These are phyloP conservation scores for Nadsonia commutata DNA, from an alignment of 1,139 yeast species.

Conservation along the genomic window DNA sequence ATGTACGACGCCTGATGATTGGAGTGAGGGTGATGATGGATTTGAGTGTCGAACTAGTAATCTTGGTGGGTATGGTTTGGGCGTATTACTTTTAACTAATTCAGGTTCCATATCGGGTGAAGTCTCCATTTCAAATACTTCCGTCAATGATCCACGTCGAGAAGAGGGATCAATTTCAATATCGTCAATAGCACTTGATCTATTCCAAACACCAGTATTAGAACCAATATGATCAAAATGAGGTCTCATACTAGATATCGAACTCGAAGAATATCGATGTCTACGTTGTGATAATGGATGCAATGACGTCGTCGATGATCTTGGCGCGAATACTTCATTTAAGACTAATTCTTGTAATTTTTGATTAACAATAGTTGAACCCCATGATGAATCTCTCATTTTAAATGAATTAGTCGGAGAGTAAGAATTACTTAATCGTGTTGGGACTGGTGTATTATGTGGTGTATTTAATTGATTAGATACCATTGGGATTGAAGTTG, in stretches of 20 bases:
- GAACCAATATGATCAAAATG: not conserved
- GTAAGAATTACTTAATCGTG: not conserved
- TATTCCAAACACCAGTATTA: no score
- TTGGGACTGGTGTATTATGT: not conserved
- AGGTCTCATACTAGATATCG: not conserved
- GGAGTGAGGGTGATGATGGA: no score
- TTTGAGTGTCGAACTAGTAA: no score
- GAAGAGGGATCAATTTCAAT: not conserved
- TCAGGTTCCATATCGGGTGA: not conserved
- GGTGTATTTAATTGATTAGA: not conserved
- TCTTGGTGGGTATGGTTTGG: slow-evolving; percentile 4
- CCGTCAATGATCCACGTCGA: not conserved
- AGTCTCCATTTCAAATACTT: slow-evolving; percentile 5
- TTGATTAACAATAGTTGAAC: slow-evolving; percentile 51
- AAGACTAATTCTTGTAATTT: slow-evolving; percentile 51
- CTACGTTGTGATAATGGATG: slow-evolving; percentile 2
- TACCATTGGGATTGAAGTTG: not conserved
- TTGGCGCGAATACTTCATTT: slow-evolving; percentile 55
- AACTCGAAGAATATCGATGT: not conserved
- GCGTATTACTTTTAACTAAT: slow-evolving; percentile 1
- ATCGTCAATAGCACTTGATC: not conserved
- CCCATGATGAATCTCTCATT: slow-evolving; percentile 23
- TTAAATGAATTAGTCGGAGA: not conserved
- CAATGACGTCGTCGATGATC: slow-evolving; percentile 7
- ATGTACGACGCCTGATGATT: slow-evolving; percentile 2